Percentiles rank a stretch among this genome's conserved stretches.
These are phyloP conservation scores for Purpureocillium takamizusanense DNA, from an alignment of 2,329 filamentous ascomycete genomes.

Conservation along the genomic window DNA sequence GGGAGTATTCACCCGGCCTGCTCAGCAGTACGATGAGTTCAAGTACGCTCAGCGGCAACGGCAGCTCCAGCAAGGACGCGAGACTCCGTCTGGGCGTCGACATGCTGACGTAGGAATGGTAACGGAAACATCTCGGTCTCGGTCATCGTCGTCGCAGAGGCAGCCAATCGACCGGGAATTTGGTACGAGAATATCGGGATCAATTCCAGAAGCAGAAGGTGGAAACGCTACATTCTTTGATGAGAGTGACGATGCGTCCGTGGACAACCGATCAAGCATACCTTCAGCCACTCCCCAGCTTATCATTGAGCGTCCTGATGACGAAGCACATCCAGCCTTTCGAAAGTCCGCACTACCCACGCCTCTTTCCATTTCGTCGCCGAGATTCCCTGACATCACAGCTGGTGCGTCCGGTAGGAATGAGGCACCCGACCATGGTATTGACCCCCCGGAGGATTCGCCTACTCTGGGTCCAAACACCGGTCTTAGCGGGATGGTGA, in stretches of 20 bases:
- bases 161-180: conserved; percentile 20
- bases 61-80: conserved; percentile 68
- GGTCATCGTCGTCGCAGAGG: conserved; percentile 35
- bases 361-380: conserved; percentile 26
- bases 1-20: conserved; percentile 58
- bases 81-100: conserved; percentile 42
- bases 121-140: conserved; percentile 29
- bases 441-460: conserved; percentile 47
- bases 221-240: conserved; percentile 31
- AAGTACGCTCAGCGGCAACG: conserved; percentile 76
- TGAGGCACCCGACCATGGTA: neutral
- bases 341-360: conserved; percentile 35
- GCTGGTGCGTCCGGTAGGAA: conserved; percentile 14
- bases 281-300: conserved; percentile 22
- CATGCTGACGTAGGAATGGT: conserved; percentile 38
- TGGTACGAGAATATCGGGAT: conserved; percentile 14
- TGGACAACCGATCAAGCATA: conserved; percentile 4
- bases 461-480: conserved; percentile 64
- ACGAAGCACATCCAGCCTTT: conserved; percentile 46
- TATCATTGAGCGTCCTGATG: conserved; percentile 37
- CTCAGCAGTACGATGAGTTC: conserved; percentile 71
- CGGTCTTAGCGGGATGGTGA: conserved; percentile 73
- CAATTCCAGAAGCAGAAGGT: conserved; percentile 22
- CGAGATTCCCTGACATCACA: conserved; percentile 17
- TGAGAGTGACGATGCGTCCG: conserved; percentile 31